A percentile compares a stretch with the other conserved stretches of the same genome.
Conservation (phyloP, 176 grass and related monocot species). For the Carex littledalei region DNA sequence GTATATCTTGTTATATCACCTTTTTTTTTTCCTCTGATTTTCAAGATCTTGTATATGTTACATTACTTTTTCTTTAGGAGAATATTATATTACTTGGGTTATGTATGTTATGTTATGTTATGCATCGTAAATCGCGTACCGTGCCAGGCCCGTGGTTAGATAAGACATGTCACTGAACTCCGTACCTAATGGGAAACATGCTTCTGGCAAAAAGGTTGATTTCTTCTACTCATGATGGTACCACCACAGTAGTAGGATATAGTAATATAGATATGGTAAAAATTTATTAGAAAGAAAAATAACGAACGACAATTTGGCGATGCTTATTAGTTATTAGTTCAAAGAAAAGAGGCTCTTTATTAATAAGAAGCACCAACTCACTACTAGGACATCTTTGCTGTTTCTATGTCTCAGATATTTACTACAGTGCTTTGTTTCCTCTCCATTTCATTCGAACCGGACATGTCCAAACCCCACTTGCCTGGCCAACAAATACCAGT, state of each 20-base stretch:
- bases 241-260: background rate
- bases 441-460: background rate
- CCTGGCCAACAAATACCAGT: too few relatives aligned
- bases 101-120: background rate
- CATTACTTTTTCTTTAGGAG: background rate
- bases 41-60: background rate
- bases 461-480: background rate
- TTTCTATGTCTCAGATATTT: background rate
- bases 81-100: background rate
- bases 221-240: background rate
- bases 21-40: background rate
- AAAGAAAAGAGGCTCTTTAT: background rate
- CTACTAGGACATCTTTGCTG: background rate
- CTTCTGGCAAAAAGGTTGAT: background rate
- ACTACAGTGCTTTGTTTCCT: background rate
- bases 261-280: too few relatives aligned
- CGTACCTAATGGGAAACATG: conserved; percentile 1
- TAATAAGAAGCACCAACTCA: background rate
- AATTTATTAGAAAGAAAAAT: too few relatives aligned
- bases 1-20: background rate
- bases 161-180: background rate
- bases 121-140: background rate
- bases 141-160: background rate
- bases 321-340: background rate
- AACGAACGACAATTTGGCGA: too few relatives aligned